phyloP scores from a whole-genome alignment of 257 asterid genomes.

The Handroanthus guayacan region DNA sequence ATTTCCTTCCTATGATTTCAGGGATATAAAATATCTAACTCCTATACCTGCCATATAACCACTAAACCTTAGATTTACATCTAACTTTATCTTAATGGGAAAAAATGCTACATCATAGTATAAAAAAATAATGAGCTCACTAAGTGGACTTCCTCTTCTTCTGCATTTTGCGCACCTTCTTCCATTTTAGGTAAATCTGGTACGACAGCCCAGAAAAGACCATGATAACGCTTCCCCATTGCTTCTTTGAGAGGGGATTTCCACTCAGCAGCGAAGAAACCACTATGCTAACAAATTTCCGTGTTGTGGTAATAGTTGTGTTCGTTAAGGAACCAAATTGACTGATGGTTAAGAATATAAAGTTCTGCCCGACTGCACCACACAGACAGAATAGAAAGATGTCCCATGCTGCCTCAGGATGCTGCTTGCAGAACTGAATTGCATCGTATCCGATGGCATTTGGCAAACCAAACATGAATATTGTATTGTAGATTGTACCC shows the following conservation, averaged over 20 bases:
- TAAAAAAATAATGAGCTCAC: slow-evolving; percentile 11
- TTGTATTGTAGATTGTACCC: slow-evolving; percentile 72
- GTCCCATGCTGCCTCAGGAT: slow-evolving; percentile 82
- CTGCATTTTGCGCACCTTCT: slow-evolving; percentile 51
- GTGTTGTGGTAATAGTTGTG: slow-evolving; percentile 76
- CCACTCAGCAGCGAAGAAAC: slow-evolving; percentile 71
- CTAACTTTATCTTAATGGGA: background rate
- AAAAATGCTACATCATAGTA: slow-evolving; percentile 28
- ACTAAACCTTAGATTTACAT: slow-evolving; percentile 30
- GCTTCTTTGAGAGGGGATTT: slow-evolving; percentile 64
- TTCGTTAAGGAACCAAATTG: slow-evolving; percentile 71
- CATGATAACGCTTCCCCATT: slow-evolving; percentile 71
- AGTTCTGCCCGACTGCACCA: slow-evolving; percentile 76
- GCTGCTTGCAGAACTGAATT: slow-evolving; percentile 62
- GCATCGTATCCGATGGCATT: slow-evolving; percentile 68
- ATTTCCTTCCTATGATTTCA: background rate
- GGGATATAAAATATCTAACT: slow-evolving; percentile 11
- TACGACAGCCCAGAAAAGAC: slow-evolving; percentile 74
- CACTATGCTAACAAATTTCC: slow-evolving; percentile 76
- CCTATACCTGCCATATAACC: slow-evolving; percentile 29
- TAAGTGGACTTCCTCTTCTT: slow-evolving; percentile 59
- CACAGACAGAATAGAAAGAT: slow-evolving; percentile 66
- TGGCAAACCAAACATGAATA: slow-evolving; percentile 68
- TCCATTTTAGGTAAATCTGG: slow-evolving; percentile 70
- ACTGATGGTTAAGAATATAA: slow-evolving; percentile 68